A percentile compares a stretch with the other conserved stretches of the same genome.
phyloP scores from a whole-genome alignment of 1,284 basidiomycete species.

The Fomes fomentarius region DNA sequence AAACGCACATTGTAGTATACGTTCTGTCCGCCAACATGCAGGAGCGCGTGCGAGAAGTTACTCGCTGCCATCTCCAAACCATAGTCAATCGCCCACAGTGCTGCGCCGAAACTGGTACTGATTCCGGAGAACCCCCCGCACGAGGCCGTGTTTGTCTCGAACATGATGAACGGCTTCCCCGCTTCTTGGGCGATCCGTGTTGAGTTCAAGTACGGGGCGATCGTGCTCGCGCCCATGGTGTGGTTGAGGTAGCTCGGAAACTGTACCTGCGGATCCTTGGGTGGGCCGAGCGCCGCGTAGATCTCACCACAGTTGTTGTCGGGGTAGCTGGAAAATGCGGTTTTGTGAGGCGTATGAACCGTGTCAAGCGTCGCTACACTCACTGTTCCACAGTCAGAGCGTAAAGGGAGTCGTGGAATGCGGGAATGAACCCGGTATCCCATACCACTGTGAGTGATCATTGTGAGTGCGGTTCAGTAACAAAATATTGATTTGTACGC shows the following conservation, averaged over 20 bases:
- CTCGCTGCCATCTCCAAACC: conserved; percentile 48
- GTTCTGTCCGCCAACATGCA: conserved; percentile 71
- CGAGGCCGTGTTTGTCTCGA: conserved; percentile 82
- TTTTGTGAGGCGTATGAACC: not conserved
- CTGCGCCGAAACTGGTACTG: conserved; percentile 59
- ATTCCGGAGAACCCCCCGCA: conserved; percentile 83
- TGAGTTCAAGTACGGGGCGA: conserved; percentile 53
- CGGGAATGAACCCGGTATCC: conserved; percentile 48
- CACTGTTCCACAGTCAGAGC: conserved; percentile 54
- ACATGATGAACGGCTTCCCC: conserved; percentile 60
- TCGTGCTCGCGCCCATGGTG: conserved; percentile 46
- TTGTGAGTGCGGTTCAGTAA: too few relatives aligned
- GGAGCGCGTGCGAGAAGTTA: conserved; percentile 60
- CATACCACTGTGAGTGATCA: too few relatives aligned
- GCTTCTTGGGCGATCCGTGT: conserved; percentile 44
- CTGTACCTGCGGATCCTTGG: conserved; percentile 50
- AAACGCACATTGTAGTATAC: conserved; percentile 66
- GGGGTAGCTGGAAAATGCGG: conserved; percentile 45
- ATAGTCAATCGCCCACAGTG: conserved; percentile 48
- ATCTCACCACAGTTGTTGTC: conserved; percentile 40
- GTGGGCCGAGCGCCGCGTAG: conserved; percentile 36
- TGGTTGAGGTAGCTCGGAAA: conserved; percentile 66
- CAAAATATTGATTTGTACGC: too few relatives aligned
- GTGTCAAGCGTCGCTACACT: conserved; percentile 17
- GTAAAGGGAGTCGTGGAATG: conserved; percentile 41